Conservation (phyloP, 148 eudicot species). For the Arbutus unedo region DNA sequence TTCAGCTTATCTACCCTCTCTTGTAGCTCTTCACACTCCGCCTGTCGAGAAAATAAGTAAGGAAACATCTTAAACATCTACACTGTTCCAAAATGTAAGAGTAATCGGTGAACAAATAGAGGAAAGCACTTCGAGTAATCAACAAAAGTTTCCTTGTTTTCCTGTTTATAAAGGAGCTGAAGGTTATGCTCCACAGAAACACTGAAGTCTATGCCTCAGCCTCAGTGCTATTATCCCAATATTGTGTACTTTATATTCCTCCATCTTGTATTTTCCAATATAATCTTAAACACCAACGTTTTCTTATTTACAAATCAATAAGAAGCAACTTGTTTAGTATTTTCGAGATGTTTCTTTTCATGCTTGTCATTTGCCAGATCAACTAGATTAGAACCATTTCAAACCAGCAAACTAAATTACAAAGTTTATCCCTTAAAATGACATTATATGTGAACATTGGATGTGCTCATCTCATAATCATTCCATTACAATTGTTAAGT, state of each 20-base stretch:
- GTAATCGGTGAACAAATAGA: background rate
- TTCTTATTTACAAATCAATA: background rate
- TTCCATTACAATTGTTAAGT: background rate
- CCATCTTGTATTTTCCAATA: background rate
- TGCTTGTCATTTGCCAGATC: background rate
- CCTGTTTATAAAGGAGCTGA: background rate
- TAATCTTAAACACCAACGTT: background rate
- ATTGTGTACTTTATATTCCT: background rate
- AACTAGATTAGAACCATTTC: background rate
- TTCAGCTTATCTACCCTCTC: conserved; percentile 55
- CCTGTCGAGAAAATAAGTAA: conserved; percentile 34
- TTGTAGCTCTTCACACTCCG: conserved; percentile 91
- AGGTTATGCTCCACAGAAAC: background rate
- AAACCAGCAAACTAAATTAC: background rate
- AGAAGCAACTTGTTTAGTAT: background rate
- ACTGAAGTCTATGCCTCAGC: background rate
- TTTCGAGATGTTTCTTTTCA: background rate
- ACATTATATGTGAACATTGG: background rate
- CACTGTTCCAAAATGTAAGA: background rate
- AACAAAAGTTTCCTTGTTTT: background rate
- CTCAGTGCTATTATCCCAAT: background rate
- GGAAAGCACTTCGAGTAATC: background rate
- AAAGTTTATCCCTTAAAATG: background rate
- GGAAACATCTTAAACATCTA: background rate
- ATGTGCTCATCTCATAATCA: background rate